These are phyloP conservation scores for Aspergillus hortae DNA, from an alignment of 2,329 filamentous ascomycete genomes.

Conservation along the genomic window DNA sequence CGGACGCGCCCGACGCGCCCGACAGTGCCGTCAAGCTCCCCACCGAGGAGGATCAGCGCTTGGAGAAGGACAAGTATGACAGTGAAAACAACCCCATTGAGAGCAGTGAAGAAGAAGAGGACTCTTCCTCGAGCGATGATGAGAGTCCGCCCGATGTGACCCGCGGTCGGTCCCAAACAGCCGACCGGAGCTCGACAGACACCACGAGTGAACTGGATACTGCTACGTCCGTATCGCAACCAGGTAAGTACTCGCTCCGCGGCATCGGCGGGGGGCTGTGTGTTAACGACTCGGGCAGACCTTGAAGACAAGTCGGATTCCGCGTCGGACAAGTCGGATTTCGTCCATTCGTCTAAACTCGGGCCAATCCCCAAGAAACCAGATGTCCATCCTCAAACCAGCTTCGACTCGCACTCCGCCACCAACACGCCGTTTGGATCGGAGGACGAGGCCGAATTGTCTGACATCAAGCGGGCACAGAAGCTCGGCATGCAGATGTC, in stretches of 20 bases:
- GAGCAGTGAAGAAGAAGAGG: slow-evolving; percentile 58
- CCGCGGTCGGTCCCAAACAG: slow-evolving; percentile 1
- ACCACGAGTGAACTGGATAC: background rate
- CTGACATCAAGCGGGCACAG: slow-evolving; percentile 84
- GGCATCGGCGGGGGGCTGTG: background rate
- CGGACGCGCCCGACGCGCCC: slow-evolving; percentile 20
- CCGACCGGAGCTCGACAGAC: background rate
- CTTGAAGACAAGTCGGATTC: slow-evolving; percentile 7
- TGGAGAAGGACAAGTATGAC: slow-evolving; percentile 68
- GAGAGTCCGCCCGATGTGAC: slow-evolving; percentile 21
- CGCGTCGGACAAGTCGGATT: slow-evolving; percentile 4
- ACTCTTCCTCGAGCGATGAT: slow-evolving; percentile 60
- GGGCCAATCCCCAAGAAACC: slow-evolving; percentile 39
- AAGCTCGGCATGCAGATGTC: slow-evolving; percentile 78
- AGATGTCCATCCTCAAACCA: slow-evolving; percentile 75
- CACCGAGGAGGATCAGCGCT: slow-evolving; percentile 51
- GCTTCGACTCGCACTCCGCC: slow-evolving; percentile 66
- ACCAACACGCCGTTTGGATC: slow-evolving; percentile 66
- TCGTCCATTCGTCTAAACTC: slow-evolving; percentile 38
- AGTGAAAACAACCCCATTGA: slow-evolving; percentile 62
- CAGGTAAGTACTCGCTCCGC: background rate
- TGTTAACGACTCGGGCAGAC: slow-evolving; percentile 2
- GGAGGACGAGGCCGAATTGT: slow-evolving; percentile 79
- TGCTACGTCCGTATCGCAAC: too few species aligned
- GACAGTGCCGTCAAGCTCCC: slow-evolving; percentile 37